phyloP scores from a whole-genome alignment of 2,329 filamentous ascomycete species.

The Epichloe scottii region DNA sequence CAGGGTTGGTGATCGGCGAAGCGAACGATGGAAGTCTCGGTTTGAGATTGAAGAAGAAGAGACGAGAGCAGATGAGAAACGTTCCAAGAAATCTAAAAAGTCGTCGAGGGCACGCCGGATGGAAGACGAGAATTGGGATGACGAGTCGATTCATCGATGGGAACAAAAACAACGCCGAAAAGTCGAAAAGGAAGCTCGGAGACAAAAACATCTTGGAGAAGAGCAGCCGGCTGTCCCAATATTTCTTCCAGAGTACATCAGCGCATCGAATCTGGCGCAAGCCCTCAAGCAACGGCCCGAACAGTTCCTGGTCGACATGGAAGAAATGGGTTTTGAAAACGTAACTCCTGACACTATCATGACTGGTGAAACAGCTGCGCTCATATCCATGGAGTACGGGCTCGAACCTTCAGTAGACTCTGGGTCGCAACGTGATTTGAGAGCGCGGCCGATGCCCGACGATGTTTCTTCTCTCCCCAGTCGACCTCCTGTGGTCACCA shows the following conservation, averaged over 20 bases:
- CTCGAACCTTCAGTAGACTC: slow-evolving; percentile 70
- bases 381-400: slow-evolving; percentile 87
- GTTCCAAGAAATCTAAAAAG: slow-evolving; percentile 15
- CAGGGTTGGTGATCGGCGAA: slow-evolving; percentile 8
- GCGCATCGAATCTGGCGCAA: slow-evolving; percentile 67
- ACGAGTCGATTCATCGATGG: slow-evolving; percentile 22
- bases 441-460: slow-evolving; percentile 52
- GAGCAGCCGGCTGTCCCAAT: slow-evolving; percentile 44
- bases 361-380: slow-evolving; percentile 76
- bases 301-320: slow-evolving; percentile 62
- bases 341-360: slow-evolving; percentile 73
- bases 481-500: slow-evolving; percentile 88
- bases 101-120: slow-evolving; percentile 7
- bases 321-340: slow-evolving; percentile 81
- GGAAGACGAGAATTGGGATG: slow-evolving; percentile 25
- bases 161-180: slow-evolving; percentile 29
- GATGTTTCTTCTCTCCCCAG: slow-evolving; percentile 56
- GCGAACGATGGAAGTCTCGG: slow-evolving; percentile 17
- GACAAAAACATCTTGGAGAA: slow-evolving; percentile 26
- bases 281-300: slow-evolving; percentile 59
- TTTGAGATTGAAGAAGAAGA: slow-evolving; percentile 19
- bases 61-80: slow-evolving; percentile 8
- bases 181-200: slow-evolving; percentile 28
- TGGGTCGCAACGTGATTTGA: slow-evolving; percentile 56
- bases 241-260: slow-evolving; percentile 82